Evolutionary conservation across 129 eudicot species (phyloP).

Genomic region (Helianthus annuus): DNA sequence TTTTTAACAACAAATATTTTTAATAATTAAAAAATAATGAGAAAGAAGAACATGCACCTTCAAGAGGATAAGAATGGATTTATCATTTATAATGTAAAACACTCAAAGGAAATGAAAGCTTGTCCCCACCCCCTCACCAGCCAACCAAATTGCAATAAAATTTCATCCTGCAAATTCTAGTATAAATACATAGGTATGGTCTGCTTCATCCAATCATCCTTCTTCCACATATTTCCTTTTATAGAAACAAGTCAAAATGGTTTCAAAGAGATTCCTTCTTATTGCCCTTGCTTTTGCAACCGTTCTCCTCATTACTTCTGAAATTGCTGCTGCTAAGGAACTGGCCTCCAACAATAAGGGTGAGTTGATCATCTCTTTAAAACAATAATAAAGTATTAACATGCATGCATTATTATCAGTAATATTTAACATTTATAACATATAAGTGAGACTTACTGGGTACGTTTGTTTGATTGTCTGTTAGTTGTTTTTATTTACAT

Average conservation of each 20-base stretch:
- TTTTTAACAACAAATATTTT: no score
- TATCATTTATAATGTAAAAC: background rate
- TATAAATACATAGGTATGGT: conserved; percentile 25
- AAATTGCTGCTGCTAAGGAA: conserved; percentile 32
- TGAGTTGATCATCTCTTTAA: background rate
- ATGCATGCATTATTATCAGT: background rate
- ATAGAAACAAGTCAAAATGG: conserved; percentile 12
- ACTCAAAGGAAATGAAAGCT: conserved; percentile 14
- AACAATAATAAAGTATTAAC: no score
- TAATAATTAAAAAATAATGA: no score
- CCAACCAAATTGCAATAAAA: conserved; percentile 30
- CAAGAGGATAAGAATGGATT: conserved; percentile 19
- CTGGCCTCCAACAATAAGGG: conserved; percentile 32
- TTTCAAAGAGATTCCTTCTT: conserved; percentile 30
- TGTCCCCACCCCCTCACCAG: conserved; percentile 7
- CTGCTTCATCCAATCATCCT: conserved; percentile 15
- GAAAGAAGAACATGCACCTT: background rate
- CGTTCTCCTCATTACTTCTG: conserved; percentile 34
- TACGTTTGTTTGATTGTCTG: no score
- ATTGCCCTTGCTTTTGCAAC: conserved; percentile 27
- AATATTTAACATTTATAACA: background rate
- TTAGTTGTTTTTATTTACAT: background rate
- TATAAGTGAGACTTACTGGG: no score
- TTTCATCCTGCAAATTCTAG: background rate
- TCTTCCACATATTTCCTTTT: background rate